A percentile compares a stretch with the other conserved stretches of the same genome.
Evolutionary conservation across 768 basidiomycete species (phyloP).

Genomic region (Glaciozyma antarctica): DNA sequence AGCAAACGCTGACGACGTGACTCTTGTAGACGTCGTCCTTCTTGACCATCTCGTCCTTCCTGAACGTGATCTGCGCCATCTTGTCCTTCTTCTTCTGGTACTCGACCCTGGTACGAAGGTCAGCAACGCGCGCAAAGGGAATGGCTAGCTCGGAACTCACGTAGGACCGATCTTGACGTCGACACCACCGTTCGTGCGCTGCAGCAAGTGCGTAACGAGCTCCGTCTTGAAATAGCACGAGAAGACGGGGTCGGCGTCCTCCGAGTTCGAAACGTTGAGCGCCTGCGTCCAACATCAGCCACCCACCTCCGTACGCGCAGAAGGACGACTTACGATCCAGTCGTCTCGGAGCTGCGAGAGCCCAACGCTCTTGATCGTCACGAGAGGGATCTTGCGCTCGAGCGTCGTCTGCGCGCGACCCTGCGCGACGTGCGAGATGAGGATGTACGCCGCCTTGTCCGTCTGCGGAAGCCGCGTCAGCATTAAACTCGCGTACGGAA

Average conservation of each 20-base stretch:
- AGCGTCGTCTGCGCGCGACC: slow-evolving; percentile 52
- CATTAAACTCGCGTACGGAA: not conserved
- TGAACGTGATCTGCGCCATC: slow-evolving; percentile 69
- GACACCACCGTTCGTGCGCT: slow-evolving; percentile 66
- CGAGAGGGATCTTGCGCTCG: slow-evolving; percentile 80
- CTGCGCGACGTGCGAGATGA: slow-evolving; percentile 50
- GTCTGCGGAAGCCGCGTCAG: slow-evolving; percentile 47
- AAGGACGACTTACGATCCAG: slow-evolving; percentile 54
- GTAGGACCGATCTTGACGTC: slow-evolving; percentile 62
- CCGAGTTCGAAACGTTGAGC: slow-evolving; percentile 64
- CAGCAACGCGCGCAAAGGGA: not conserved
- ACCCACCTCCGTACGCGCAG: not conserved
- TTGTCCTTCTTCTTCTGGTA: slow-evolving; percentile 98
- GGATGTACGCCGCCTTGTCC: slow-evolving; percentile 71
- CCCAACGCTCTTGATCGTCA: slow-evolving; percentile 74
- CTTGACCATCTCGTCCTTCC: slow-evolving; percentile 74
- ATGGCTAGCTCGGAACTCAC: slow-evolving; percentile 46
- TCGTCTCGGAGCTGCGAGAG: slow-evolving; percentile 88
- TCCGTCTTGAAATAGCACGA: slow-evolving; percentile 95
- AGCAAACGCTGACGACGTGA: slow-evolving; percentile 73
- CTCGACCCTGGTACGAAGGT: slow-evolving; percentile 51
- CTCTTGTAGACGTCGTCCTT: slow-evolving; percentile 87
- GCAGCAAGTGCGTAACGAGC: slow-evolving; percentile 67
- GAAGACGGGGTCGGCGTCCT: slow-evolving; percentile 91
- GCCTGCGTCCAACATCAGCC: slow-evolving; percentile 44